These are phyloP conservation scores for Omphalea diandra DNA, from an alignment of 441 rosid genomes.

Conservation along the genomic window DNA sequence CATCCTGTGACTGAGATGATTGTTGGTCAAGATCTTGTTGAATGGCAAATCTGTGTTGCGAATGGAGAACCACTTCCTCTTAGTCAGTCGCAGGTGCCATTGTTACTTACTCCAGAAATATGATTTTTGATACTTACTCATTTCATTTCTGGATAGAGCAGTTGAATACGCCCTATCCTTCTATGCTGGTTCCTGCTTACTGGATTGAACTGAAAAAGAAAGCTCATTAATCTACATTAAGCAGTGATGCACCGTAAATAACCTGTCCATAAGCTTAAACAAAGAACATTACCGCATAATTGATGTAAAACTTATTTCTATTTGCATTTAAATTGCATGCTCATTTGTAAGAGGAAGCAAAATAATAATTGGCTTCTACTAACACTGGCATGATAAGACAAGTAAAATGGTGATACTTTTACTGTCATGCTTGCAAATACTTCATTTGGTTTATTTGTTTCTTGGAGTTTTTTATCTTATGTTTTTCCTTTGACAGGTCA, in stretches of 20 bases:
- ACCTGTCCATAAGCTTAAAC: background rate
- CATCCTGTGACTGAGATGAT: slow-evolving; percentile 99
- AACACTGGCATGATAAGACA: background rate
- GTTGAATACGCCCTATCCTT: background rate
- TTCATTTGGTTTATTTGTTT: too few species aligned
- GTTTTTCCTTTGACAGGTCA: slow-evolving; percentile 59
- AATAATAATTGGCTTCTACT: background rate
- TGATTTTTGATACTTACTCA: background rate
- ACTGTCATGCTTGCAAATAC: background rate
- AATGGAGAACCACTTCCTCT: slow-evolving; percentile 88
- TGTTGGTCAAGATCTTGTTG: slow-evolving; percentile 93
- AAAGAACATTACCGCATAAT: background rate
- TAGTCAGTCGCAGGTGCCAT: slow-evolving; percentile 74
- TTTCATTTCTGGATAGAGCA: background rate
- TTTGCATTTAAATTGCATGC: background rate
- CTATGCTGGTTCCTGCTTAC: background rate
- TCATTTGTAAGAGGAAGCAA: background rate
- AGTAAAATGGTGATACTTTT: background rate
- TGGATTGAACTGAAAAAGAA: background rate
- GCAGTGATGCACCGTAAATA: background rate
- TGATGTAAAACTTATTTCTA: background rate
- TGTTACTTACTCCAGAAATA: slow-evolving; percentile 32
- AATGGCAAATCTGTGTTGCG: slow-evolving; percentile 94
- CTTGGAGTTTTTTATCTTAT: background rate
- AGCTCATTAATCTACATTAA: background rate